These are phyloP conservation scores for Phytophthora chlamydospora DNA, from an alignment of 352 stramenopile species.

Conservation along the genomic window DNA sequence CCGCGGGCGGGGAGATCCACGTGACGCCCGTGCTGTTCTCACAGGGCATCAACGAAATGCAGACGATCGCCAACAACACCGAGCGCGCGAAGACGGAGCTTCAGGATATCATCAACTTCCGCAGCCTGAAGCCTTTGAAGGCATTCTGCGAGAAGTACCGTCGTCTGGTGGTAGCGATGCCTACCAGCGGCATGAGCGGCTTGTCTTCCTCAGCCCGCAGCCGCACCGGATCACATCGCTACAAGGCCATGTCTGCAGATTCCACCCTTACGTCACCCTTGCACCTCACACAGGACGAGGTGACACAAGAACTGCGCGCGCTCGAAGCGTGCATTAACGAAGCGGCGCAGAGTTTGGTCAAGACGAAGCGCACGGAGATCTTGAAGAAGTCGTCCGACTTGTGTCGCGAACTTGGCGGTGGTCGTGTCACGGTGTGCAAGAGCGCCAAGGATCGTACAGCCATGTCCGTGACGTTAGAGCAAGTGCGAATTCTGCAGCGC, in stretches of 20 bases:
- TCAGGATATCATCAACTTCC: constrained; percentile 91
- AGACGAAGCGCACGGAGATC: constrained; percentile 88
- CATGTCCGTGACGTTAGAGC: constrained; percentile 97
- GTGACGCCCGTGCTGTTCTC: constrained; percentile 89
- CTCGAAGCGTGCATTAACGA: constrained; percentile 76
- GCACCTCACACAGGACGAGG: constrained; percentile 75
- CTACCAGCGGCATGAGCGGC: constrained; percentile 38
- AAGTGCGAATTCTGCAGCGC: constrained; percentile 87
- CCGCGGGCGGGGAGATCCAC: constrained; percentile 73
- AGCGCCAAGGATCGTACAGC: constrained; percentile 97
- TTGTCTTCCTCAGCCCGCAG: constrained; percentile 41
- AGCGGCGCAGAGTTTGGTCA: constrained; percentile 82
- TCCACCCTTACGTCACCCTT: constrained; percentile 53
- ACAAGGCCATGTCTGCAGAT: constrained; percentile 61
- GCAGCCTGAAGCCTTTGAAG: constrained; percentile 82
- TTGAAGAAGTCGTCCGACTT: constrained; percentile 81
- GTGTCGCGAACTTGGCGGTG: constrained; percentile 88
- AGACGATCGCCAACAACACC: constrained; percentile 94
- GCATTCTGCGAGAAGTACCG: constrained; percentile 87
- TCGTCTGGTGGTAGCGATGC: constrained; percentile 60
- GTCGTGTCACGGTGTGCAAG: constrained; percentile 96
- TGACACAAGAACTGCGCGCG: constrained; percentile 67
- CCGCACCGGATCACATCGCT: constrained; percentile 46
- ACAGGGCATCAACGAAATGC: constrained; percentile 95
- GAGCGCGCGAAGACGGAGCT: constrained; percentile 88